Conservation (phyloP, 345 rosid species). For the Hypericum perforatum region DNA sequence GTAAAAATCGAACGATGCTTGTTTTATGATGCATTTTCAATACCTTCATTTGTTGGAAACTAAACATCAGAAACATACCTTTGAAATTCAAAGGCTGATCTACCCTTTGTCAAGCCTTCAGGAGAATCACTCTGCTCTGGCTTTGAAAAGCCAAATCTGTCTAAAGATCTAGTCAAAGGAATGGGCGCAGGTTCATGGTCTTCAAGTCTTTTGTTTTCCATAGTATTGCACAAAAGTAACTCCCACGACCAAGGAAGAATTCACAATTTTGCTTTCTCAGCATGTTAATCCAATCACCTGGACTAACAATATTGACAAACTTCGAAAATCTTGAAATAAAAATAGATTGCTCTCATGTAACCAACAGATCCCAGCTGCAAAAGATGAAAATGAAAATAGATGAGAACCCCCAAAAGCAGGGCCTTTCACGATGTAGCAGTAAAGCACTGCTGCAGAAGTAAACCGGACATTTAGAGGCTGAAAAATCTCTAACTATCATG, state of each 20-base stretch:
- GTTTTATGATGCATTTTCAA: background rate
- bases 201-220: constrained; percentile 58
- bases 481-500: no score
- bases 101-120: constrained; percentile 41
- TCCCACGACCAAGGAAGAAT: constrained; percentile 10
- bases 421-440: no score
- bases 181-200: constrained; percentile 56
- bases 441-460: no score
- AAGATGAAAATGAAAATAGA: no score
- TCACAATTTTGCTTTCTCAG: constrained; percentile 10
- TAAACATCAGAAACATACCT: constrained; percentile 28
- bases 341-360: no score
- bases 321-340: no score
- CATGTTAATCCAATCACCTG: constrained; percentile 17
- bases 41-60: background rate
- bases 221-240: constrained; percentile 28
- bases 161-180: constrained; percentile 51
- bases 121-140: constrained; percentile 45
- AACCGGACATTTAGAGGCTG: no score
- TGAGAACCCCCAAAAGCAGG: no score
- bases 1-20: no score
- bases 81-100: constrained; percentile 35
- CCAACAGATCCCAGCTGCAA: no score
- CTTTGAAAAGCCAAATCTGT: constrained; percentile 72
- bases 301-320: no score